Base-by-base conservation (phyloP, 2,329 filamentous ascomycete species). In the Amesomyces nigricolor region DNA sequence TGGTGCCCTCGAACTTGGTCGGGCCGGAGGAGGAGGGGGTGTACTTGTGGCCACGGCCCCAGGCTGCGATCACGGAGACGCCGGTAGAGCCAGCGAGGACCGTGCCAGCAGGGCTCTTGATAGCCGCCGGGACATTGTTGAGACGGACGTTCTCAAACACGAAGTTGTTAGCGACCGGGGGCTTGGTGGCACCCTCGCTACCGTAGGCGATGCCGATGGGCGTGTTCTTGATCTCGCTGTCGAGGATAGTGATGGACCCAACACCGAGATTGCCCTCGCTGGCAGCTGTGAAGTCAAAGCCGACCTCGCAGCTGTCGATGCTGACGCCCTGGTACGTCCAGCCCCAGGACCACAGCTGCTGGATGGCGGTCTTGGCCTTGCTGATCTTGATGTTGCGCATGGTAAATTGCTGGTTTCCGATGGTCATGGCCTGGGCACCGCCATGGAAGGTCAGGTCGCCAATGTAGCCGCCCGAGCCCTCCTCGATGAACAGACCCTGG, bases 291-390 rank as follows among this genome's bases (percentile, higher is more conserved):
- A 90, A 85, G 66, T 88, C 83, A 55, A 89, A 74, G 11, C 85
- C 87, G 32, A 87, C 74, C 9, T 73, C 72, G 65, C 84, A 87
- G 65, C 86, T 76, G 64, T 81, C 78, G 68, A 89, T 80, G 26
- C 70, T 73, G 17, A 88, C 67, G 19, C 79, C 82, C 70, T 87
- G 86, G 73, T 88, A 87, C 5, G 82, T 85, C 83, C 85, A 90
- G 1, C 82, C 80, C 87, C 87, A 90, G 67, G 87, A 81, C 87
- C 87, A 90, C 59, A 86, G 79, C 74, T 88, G 84, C 67, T 78
- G 80, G 56, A 89, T 82, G 46, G 83, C 87, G 10, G 83, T 86
- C 63, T 83, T 73, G 61, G 82, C 80, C 58, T 78, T 75, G 63
- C 79, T 80, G 70, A 89, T 87, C 19, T 78, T 83, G 61, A 88